phyloP scores from a whole-genome alignment of 2,329 filamentous ascomycete genomes.

The Colletotrichum sp. region DNA sequence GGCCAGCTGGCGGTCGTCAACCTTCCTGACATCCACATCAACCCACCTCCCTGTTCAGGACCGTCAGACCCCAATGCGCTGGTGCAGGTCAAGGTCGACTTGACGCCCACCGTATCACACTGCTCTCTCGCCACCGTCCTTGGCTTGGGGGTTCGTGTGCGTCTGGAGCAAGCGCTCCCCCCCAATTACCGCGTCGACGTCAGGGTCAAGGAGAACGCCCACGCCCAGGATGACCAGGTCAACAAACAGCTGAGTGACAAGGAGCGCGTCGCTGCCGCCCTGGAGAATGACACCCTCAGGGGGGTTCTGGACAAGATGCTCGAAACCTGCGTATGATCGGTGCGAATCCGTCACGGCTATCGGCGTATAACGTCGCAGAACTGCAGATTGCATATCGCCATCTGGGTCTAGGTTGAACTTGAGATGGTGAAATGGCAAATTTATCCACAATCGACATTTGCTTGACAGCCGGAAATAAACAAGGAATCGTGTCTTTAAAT shows the following conservation, averaged over 20 bases:
- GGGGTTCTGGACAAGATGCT: slow-evolving; percentile 93
- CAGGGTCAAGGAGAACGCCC: slow-evolving; percentile 93
- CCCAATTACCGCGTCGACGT: slow-evolving; percentile 93
- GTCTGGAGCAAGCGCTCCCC: slow-evolving; percentile 88
- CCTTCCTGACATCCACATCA: slow-evolving; percentile 88
- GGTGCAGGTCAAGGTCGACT: slow-evolving; percentile 81
- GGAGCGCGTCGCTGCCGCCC: slow-evolving; percentile 90
- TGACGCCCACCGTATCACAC: slow-evolving; percentile 96
- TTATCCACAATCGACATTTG: background rate
- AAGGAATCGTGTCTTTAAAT: background rate
- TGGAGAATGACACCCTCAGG: slow-evolving; percentile 92
- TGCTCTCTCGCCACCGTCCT: slow-evolving; percentile 97
- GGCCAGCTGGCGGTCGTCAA: slow-evolving; percentile 95
- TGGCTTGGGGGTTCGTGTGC: slow-evolving; percentile 88
- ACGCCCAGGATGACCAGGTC: slow-evolving; percentile 91
- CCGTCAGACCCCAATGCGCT: slow-evolving; percentile 58
- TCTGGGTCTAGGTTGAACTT: background rate
- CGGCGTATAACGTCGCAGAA: background rate
- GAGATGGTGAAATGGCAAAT: background rate
- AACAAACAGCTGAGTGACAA: slow-evolving; percentile 98
- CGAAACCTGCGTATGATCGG: slow-evolving; percentile 72
- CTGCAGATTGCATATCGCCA: background rate
- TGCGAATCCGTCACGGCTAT: background rate
- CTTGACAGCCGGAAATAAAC: background rate
- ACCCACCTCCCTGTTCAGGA: slow-evolving; percentile 65